Percentiles rank a stretch among this genome's conserved stretches.
Conservation (phyloP, 441 rosid species). For the Capsella rubella region DNA sequence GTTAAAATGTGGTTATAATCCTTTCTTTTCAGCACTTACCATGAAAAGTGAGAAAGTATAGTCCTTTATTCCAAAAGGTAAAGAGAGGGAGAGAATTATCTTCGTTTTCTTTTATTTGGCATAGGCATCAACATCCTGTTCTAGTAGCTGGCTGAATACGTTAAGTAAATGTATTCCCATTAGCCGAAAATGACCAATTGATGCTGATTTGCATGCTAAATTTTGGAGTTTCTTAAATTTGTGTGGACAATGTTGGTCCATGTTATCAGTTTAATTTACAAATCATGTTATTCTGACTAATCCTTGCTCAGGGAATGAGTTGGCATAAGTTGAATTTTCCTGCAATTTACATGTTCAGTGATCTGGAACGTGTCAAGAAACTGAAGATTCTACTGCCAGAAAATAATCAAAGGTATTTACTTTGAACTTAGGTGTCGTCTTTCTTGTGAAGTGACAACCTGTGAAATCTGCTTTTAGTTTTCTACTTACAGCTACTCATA, state of each 20-base stretch:
- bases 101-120: neutral
- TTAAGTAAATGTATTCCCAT: neutral
- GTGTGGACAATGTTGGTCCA: neutral
- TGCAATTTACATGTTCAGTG: slow-evolving; percentile 7
- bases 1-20: neutral
- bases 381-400: slow-evolving; percentile 2
- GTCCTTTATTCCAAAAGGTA: slow-evolving; percentile 12
- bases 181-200: neutral
- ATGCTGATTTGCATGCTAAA: neutral
- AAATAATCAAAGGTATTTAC: slow-evolving; percentile 2
- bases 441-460: slow-evolving; percentile 15
- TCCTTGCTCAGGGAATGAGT: slow-evolving; percentile 19
- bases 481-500: slow-evolving; percentile 13
- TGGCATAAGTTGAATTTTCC: slow-evolving; percentile 7
- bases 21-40: slow-evolving; percentile 2
- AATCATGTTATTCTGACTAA: neutral
- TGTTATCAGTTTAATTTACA: neutral
- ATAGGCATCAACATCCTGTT: slow-evolving; percentile 15
- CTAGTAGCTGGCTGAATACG: neutral
- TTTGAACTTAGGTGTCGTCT: neutral
- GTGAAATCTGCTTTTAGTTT: slow-evolving; percentile 21
- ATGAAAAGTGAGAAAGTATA: slow-evolving; percentile 18
- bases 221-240: neutral
- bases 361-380: slow-evolving; percentile 18
- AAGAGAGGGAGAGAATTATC: neutral